These are phyloP conservation scores for Herpetomonas samuelpessoai DNA, from an alignment of 208 protist species.

Conservation along the genomic window DNA sequence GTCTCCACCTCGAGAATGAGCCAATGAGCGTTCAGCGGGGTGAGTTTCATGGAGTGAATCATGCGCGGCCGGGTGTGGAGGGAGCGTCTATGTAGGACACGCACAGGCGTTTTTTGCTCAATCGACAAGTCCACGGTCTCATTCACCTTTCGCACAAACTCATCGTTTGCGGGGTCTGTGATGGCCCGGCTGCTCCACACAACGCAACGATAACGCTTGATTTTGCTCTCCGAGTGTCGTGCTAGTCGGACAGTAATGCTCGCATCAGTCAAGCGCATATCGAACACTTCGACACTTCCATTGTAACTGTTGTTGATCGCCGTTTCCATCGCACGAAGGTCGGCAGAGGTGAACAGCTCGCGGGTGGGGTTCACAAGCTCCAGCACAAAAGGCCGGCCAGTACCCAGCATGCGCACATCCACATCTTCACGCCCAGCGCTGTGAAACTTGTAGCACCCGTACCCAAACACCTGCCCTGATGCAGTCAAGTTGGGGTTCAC, in stretches of 20 bases:
- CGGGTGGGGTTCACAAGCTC: conserved; percentile 75
- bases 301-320: conserved; percentile 57
- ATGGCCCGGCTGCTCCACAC: conserved; percentile 79
- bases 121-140: conserved; percentile 53
- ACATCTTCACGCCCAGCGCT: conserved; percentile 94
- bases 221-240: conserved; percentile 84
- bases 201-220: conserved; percentile 89
- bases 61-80: conserved; percentile 66
- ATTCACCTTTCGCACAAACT: conserved; percentile 37
- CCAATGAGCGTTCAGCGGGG: conserved; percentile 85
- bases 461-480: conserved; percentile 61
- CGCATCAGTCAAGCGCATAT: conserved; percentile 55
- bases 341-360: conserved; percentile 43
- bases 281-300: conserved; percentile 63
- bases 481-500: conserved; percentile 21
- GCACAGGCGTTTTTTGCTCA: conserved; percentile 89
- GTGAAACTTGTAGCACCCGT: conserved; percentile 89
- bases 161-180: conserved; percentile 28
- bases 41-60: conserved; percentile 81
- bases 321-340: conserved; percentile 39
- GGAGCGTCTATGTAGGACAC: conserved; percentile 95
- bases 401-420: conserved; percentile 95
- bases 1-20: conserved; percentile 90
- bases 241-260: conserved; percentile 75
- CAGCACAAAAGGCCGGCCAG: conserved; percentile 92